These are phyloP conservation scores for Neonectria hederae DNA, from an alignment of 2,329 filamentous ascomycete species.

Conservation along the genomic window DNA sequence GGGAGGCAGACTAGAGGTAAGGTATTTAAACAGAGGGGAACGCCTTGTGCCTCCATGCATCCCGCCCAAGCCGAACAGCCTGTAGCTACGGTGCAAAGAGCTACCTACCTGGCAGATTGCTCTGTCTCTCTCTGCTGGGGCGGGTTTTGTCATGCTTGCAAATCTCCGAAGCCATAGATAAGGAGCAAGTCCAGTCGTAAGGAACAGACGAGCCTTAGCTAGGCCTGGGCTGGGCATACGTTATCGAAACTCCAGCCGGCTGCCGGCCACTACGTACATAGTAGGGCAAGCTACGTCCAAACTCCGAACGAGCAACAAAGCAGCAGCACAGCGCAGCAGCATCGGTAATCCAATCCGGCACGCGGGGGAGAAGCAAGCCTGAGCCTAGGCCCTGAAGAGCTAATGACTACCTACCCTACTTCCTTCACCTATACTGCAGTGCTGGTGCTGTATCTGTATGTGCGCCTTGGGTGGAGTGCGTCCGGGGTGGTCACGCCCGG, in stretches of 20 bases:
- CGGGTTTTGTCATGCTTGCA: constrained; percentile 42
- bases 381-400: neutral
- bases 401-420: neutral
- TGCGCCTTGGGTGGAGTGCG: neutral
- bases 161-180: constrained; percentile 36
- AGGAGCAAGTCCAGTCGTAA: constrained; percentile 10
- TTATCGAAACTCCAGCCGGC: neutral
- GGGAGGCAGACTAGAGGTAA: constrained; percentile 9
- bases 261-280: neutral
- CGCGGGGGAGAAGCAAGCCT: neutral
- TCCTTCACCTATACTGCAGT: no score
- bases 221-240: neutral
- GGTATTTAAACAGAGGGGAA: constrained; percentile 32
- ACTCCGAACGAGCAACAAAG: neutral
- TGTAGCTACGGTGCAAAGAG: neutral
- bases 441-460: no score
- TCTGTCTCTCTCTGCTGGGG: neutral
- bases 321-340: neutral
- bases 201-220: neutral
- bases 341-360: neutral
- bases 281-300: no score
- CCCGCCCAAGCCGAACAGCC: constrained; percentile 29
- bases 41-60: constrained; percentile 9
- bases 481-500: neutral
- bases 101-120: neutral